Conservation (phyloP, 2,329 filamentous ascomycete genomes). For the Colletotrichum musicola region DNA sequence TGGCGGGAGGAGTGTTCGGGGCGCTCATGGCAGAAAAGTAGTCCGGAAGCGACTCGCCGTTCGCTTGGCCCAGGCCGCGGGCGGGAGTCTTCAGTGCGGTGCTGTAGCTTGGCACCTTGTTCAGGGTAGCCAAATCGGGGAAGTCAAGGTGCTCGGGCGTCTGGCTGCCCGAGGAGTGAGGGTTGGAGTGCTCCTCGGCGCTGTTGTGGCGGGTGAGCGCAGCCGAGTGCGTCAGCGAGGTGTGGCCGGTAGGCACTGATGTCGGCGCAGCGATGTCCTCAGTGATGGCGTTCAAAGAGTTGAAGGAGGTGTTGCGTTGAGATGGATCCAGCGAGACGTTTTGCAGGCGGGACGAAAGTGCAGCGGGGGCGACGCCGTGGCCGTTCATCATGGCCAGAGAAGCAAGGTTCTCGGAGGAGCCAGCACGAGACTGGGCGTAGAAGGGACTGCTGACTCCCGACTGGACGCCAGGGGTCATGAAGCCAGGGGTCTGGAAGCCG, state of each 20-base stretch:
- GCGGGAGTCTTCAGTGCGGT: constrained; percentile 78
- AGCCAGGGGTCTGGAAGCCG: constrained; percentile 81
- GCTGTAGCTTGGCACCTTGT: constrained; percentile 81
- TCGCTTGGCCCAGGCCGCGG: constrained; percentile 62
- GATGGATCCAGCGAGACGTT: constrained; percentile 70
- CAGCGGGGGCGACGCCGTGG: constrained; percentile 61
- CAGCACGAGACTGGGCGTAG: constrained; percentile 76
- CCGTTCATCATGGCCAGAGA: constrained; percentile 60
- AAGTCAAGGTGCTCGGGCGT: constrained; percentile 70
- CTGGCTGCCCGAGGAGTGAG: constrained; percentile 59
- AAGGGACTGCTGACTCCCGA: constrained; percentile 87
- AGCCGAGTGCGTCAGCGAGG: constrained; percentile 58
- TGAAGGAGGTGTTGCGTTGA: constrained; percentile 60
- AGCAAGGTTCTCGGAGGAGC: constrained; percentile 84
- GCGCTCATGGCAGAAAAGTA: constrained; percentile 73
- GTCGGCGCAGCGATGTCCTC: constrained; percentile 59
- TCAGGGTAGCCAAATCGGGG: constrained; percentile 73
- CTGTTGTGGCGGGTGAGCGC: constrained; percentile 67
- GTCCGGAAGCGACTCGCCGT: constrained; percentile 70
- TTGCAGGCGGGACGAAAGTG: constrained; percentile 75
- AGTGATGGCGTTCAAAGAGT: constrained; percentile 57
- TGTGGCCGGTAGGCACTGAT: constrained; percentile 53
- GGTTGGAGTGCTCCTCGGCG: constrained; percentile 56
- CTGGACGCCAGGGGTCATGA: constrained; percentile 79
- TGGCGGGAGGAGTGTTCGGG: constrained; percentile 61